Percentiles rank a stretch among this genome's conserved stretches.
phyloP scores from a whole-genome alignment of 352 stramenopile genomes.

The Globisporangium parvum region DNA sequence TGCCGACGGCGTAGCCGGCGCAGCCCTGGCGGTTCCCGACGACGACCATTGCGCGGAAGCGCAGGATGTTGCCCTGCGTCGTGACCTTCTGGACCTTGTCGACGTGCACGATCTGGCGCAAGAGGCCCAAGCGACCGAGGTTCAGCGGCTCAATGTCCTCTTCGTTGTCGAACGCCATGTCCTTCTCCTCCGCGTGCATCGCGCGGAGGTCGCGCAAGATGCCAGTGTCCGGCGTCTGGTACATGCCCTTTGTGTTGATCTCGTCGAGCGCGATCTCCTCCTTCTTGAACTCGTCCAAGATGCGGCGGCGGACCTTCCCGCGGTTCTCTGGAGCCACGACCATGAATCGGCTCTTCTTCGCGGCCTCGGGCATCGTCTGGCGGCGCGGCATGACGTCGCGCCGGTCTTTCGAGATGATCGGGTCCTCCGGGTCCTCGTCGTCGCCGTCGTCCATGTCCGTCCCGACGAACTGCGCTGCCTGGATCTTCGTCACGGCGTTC shows the following conservation, averaged over 20 bases:
- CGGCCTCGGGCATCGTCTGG: conserved; percentile 68
- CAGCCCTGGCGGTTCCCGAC: conserved; percentile 92
- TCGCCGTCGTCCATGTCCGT: conserved; percentile 58
- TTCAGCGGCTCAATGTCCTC: conserved; percentile 60
- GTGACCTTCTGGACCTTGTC: conserved; percentile 87
- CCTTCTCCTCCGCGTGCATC: conserved; percentile 63
- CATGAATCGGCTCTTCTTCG: conserved; percentile 75
- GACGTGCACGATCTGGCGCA: conserved; percentile 80
- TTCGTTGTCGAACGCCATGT: conserved; percentile 63
- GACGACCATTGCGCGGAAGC: conserved; percentile 91
- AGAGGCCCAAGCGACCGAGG: conserved; percentile 54
- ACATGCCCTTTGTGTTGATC: conserved; percentile 31
- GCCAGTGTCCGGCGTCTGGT: conserved; percentile 52
- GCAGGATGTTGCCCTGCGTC: conserved; percentile 89
- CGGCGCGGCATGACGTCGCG: conserved; percentile 50
- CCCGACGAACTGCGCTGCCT: conserved; percentile 32
- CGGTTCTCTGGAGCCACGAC: conserved; percentile 64
- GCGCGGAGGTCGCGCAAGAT: conserved; percentile 57
- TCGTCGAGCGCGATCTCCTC: conserved; percentile 58
- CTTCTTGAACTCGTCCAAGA: conserved; percentile 80
- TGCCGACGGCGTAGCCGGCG: conserved; percentile 92
- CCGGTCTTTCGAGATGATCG: conserved; percentile 65
- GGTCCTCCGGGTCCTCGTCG: conserved; percentile 57
- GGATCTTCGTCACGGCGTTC: conserved; percentile 22
- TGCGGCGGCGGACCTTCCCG: conserved; percentile 65